phyloP scores from a whole-genome alignment of 2,329 filamentous ascomycete species.

The Sclerotinia nivalis region DNA sequence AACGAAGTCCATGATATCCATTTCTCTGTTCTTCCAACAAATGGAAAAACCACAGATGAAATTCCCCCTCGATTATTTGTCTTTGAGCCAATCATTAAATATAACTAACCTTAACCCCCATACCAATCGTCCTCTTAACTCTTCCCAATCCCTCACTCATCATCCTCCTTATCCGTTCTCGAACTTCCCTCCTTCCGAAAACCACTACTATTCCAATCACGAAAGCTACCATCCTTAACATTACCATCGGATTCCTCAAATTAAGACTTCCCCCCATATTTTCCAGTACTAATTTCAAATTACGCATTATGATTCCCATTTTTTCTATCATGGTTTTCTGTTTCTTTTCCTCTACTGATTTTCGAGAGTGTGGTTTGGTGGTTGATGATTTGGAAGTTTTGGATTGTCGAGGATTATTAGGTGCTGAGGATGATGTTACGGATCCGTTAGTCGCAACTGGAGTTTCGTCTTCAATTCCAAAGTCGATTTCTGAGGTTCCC shows the following conservation, averaged over 20 bases:
- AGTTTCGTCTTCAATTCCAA: constrained; percentile 57
- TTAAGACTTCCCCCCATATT: constrained; percentile 53
- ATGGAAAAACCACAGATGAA: constrained; percentile 4
- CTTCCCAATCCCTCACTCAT: constrained; percentile 66
- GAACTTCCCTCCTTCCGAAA: constrained; percentile 71
- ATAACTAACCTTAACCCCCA: constrained; percentile 97
- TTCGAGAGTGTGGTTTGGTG: constrained; percentile 27
- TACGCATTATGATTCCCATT: constrained; percentile 51
- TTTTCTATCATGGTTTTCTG: constrained; percentile 26
- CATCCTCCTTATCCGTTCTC: constrained; percentile 71
- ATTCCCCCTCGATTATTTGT: not conserved
- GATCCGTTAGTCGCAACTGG: not conserved
- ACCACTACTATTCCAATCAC: constrained; percentile 75
- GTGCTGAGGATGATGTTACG: constrained; percentile 17
- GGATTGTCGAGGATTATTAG: constrained; percentile 31
- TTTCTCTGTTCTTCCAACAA: not conserved
- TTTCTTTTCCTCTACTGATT: constrained; percentile 10
- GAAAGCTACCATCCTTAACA: constrained; percentile 72
- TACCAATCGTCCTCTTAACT: constrained; percentile 63
- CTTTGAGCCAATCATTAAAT: constrained; percentile 56
- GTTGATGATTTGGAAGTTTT: constrained; percentile 41
- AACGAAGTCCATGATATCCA: not conserved
- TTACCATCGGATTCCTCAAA: constrained; percentile 54
- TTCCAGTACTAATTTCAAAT: constrained; percentile 54
- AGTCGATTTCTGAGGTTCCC: constrained; percentile 64